These are phyloP conservation scores for Microdochium nivale DNA, from an alignment of 2,329 filamentous ascomycete genomes.

Conservation along the genomic window DNA sequence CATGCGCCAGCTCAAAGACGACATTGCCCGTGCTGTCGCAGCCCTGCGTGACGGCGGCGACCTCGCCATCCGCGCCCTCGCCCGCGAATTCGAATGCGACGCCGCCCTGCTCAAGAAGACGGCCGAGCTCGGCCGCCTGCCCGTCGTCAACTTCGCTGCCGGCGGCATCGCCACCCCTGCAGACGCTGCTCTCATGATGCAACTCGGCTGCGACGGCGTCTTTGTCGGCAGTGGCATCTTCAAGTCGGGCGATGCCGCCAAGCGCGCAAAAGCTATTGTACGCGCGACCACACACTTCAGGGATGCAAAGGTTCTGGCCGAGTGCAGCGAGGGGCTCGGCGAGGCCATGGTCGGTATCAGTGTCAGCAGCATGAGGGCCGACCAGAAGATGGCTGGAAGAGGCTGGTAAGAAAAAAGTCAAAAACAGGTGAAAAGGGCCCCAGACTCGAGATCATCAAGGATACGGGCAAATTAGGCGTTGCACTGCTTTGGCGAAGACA, in stretches of 20 bases:
- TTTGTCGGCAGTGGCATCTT: constrained; percentile 97
- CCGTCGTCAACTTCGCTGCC: constrained; percentile 95
- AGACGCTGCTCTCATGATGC: constrained; percentile 96
- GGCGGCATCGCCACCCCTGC: constrained; percentile 99
- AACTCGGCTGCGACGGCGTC: constrained; percentile 93
- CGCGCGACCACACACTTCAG: constrained; percentile 86
- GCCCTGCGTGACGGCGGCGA: constrained; percentile 53
- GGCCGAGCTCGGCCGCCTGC: constrained; percentile 76
- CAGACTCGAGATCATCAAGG: too few relatives aligned
- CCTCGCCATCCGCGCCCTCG: constrained; percentile 55
- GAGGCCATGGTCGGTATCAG: constrained; percentile 98
- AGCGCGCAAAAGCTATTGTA: constrained; percentile 90
- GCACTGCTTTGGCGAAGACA: too few relatives aligned
- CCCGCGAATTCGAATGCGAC: constrained; percentile 73
- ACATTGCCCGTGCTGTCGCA: constrained; percentile 73
- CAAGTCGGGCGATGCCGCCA: constrained; percentile 85
- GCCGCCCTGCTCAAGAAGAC: constrained; percentile 76
- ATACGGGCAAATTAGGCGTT: too few relatives aligned
- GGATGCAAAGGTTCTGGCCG: constrained; percentile 76
- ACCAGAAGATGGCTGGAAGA: constrained; percentile 74
- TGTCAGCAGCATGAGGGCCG: constrained; percentile 65
- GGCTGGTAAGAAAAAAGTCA: constrained; percentile 57
- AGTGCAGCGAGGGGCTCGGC: constrained; percentile 82
- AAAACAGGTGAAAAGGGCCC: too few relatives aligned
- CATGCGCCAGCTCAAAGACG: constrained; percentile 80